phyloP scores from a whole-genome alignment of 2,329 filamentous ascomycete genomes.

The Colletotrichum limetticola region DNA sequence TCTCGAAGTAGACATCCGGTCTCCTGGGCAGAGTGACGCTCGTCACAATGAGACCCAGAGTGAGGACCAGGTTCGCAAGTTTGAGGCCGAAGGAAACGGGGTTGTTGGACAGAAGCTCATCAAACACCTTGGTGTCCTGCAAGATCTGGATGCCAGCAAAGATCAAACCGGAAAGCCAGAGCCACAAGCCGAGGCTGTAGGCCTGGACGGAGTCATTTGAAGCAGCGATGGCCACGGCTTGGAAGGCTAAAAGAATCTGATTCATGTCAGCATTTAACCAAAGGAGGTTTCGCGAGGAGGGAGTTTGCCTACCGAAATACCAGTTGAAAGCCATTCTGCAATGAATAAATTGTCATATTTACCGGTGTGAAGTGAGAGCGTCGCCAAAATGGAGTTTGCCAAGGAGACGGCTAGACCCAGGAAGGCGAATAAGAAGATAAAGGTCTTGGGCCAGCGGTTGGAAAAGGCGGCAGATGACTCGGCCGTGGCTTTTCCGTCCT shows the following conservation, averaged over 20 bases:
- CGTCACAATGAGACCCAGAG: conserved; percentile 57
- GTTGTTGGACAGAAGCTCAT: conserved; percentile 45
- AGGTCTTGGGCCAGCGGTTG: conserved; percentile 64
- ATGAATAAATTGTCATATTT: conserved; percentile 53
- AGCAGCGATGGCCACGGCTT: conserved; percentile 60
- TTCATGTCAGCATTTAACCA: conserved; percentile 1
- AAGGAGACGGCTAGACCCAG: conserved; percentile 67
- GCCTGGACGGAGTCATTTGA: conserved; percentile 61
- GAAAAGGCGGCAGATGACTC: conserved; percentile 73
- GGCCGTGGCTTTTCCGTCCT: conserved; percentile 75
- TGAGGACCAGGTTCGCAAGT: conserved; percentile 56
- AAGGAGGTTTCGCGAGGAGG: conserved; percentile 21
- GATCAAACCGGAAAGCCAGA: conserved; percentile 58
- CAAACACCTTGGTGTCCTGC: conserved; percentile 54
- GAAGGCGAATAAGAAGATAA: conserved; percentile 64
- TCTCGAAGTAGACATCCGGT: conserved; percentile 72
- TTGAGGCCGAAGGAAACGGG: conserved; percentile 56
- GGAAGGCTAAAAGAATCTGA: conserved; percentile 56
- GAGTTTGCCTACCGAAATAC: conserved; percentile 69
- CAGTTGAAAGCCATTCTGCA: conserved; percentile 69
- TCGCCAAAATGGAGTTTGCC: conserved; percentile 64
- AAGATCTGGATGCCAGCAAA: conserved; percentile 56
- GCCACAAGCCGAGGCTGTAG: conserved; percentile 64
- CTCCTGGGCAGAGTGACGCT: conserved; percentile 72
- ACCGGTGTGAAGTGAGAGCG: conserved; percentile 42